Evolutionary conservation across 2,329 filamentous ascomycete genomes (phyloP).

Genomic region (Stachybotrys chlorohalonatus): DNA sequence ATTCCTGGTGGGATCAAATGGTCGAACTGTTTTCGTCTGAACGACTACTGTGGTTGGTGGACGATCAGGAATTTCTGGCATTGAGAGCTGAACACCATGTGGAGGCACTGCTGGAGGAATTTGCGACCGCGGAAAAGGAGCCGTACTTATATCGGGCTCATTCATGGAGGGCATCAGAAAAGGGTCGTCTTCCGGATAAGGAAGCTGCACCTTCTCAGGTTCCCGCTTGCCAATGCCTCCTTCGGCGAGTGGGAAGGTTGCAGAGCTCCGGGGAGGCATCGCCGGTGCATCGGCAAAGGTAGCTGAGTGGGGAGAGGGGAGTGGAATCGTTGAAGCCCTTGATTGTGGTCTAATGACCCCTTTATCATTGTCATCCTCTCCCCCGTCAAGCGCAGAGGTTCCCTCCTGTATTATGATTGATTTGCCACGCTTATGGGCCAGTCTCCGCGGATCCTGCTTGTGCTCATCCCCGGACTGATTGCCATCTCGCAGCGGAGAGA

Average conservation of each 20-base stretch:
- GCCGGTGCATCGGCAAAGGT: conserved; percentile 7
- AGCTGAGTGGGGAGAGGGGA: conserved; percentile 19
- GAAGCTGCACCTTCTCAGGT: conserved; percentile 16
- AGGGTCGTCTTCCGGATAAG: conserved; percentile 30
- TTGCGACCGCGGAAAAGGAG: conserved; percentile 10
- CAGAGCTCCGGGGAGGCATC: conserved; percentile 13
- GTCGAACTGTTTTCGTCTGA: conserved; percentile 34
- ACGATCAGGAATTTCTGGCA: conserved; percentile 1
- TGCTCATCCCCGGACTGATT: conserved; percentile 31
- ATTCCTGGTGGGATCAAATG: conserved; percentile 29
- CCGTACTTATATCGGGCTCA: conserved; percentile 8
- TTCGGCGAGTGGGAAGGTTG: conserved; percentile 19
- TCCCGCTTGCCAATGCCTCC: conserved; percentile 11
- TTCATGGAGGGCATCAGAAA: conserved; percentile 13
- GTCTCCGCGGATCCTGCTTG: conserved; percentile 17
- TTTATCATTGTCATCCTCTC: conserved; percentile 10
- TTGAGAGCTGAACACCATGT: conserved; percentile 14
- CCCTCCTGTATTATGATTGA: conserved; percentile 27
- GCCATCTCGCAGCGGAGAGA: conserved; percentile 22
- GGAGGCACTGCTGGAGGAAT: conserved; percentile 11
- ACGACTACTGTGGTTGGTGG: conserved; percentile 5
- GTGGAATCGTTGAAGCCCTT: conserved; percentile 21
- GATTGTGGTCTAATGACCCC: conserved; percentile 21
- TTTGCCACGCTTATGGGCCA: conserved; percentile 19
- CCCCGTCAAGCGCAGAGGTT: conserved; percentile 12